Evolutionary conservation across 352 stramenopile species (phyloP).

Genomic region (Globisporangium takayamanum): DNA sequence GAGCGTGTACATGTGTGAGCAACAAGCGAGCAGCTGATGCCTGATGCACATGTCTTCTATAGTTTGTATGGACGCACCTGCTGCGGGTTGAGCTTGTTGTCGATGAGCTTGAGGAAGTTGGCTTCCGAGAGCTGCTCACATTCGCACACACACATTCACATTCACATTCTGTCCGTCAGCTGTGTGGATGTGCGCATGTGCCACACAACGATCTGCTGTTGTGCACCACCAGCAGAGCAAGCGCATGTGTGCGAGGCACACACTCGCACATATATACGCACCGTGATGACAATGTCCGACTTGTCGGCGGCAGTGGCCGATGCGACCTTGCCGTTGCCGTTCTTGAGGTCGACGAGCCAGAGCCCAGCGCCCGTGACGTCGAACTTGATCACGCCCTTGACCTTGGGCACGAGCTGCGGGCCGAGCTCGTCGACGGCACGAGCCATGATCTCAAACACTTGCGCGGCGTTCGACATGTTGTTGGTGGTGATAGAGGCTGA

Average conservation of each 20-base stretch:
- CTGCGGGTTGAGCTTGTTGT: slow-evolving; percentile 90
- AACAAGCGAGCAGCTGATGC: not conserved
- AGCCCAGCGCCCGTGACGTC: slow-evolving; percentile 55
- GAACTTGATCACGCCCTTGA: slow-evolving; percentile 81
- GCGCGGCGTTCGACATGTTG: slow-evolving; percentile 25
- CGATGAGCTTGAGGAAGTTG: slow-evolving; percentile 74
- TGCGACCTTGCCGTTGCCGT: slow-evolving; percentile 57
- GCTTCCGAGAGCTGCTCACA: slow-evolving; percentile 45
- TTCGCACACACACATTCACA: slow-evolving; percentile 1
- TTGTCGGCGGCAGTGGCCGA: slow-evolving; percentile 40
- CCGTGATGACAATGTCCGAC: slow-evolving; percentile 69
- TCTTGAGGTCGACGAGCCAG: slow-evolving; percentile 81
- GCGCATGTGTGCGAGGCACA: not conserved
- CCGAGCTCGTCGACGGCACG: slow-evolving; percentile 61
- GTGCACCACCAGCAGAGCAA: not conserved
- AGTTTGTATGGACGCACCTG: slow-evolving; percentile 22
- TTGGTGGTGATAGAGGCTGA: not conserved
- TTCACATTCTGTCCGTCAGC: not conserved
- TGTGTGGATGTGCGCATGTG: too few relatives aligned
- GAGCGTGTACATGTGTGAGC: not conserved
- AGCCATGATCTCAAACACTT: slow-evolving; percentile 71
- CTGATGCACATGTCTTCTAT: too few relatives aligned
- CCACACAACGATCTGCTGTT: not conserved
- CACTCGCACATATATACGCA: slow-evolving; percentile 6
- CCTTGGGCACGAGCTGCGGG: slow-evolving; percentile 59